Evolutionary conservation across 1,139 yeast species (phyloP).

Genomic region (Arxiozyma slooffiae): DNA sequence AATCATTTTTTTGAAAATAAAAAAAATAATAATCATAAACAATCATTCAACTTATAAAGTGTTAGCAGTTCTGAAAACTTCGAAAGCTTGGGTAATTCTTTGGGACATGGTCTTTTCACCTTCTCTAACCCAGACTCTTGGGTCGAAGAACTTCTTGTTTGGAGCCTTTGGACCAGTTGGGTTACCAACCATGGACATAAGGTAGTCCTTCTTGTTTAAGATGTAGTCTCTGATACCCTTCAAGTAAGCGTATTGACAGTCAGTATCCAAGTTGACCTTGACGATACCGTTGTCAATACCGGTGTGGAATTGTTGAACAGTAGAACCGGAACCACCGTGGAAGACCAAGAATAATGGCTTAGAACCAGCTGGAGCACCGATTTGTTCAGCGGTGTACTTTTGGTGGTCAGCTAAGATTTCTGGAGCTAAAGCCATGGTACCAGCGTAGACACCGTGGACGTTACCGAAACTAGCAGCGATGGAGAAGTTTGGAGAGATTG

Average conservation of each 20-base stretch:
- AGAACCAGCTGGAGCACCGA: conserved; percentile 43
- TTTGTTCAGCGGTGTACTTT: conserved; percentile 61
- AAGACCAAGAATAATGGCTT: conserved; percentile 93
- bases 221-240: conserved; percentile 95
- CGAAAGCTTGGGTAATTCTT: conserved; percentile 78
- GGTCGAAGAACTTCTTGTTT: conserved; percentile 98
- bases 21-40: no score
- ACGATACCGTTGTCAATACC: conserved; percentile 93
- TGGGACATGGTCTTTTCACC: conserved; percentile 97
- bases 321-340: conserved; percentile 99
- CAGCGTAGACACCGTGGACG: conserved; percentile 99
- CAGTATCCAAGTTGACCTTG: conserved; percentile 98
- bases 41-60: conserved; percentile 39
- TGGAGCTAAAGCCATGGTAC: conserved; percentile 91
- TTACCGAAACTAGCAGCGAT: conserved; percentile 99
- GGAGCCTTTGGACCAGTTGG: conserved; percentile 99
- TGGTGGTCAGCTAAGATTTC: conserved; percentile 95
- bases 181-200: conserved; percentile 86
- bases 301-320: conserved; percentile 81
- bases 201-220: conserved; percentile 90
- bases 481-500: conserved; percentile 95
- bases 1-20: no score
- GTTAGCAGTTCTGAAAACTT: conserved; percentile 71
- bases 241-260: conserved; percentile 97
- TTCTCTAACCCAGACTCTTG: conserved; percentile 99